Percentiles rank a stretch among this genome's conserved stretches.
These are phyloP conservation scores for Phytopythium delawarense DNA, from an alignment of 352 stramenopile species.

Conservation along the genomic window DNA sequence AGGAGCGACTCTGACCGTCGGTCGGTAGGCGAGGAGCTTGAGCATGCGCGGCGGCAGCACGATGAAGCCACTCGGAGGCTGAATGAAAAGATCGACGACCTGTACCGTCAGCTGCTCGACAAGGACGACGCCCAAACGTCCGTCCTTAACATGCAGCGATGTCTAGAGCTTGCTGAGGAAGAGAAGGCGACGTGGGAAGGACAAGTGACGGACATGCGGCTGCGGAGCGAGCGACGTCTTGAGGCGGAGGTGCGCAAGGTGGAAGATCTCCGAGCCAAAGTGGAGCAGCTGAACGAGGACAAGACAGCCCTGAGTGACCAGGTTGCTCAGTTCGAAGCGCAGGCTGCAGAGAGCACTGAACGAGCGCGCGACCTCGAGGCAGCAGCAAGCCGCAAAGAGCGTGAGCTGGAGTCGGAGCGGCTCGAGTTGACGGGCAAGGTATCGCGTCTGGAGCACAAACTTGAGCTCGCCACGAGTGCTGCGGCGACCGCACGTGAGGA, in stretches of 20 bases:
- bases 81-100: conserved; percentile 50
- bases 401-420: conserved; percentile 13
- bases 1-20: conserved; percentile 25
- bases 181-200: conserved; percentile 38
- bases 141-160: conserved; percentile 30
- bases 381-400: conserved; percentile 24
- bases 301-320: conserved; percentile 22
- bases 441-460: conserved; percentile 18
- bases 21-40: conserved; percentile 27
- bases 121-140: conserved; percentile 41
- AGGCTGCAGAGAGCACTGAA: conserved; percentile 18
- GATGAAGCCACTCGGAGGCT: conserved; percentile 20
- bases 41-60: conserved; percentile 21
- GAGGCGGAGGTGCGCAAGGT: conserved; percentile 37
- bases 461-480: conserved; percentile 22
- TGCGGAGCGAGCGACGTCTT: conserved; percentile 30
- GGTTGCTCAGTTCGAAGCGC: conserved; percentile 23
- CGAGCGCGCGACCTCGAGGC: conserved; percentile 18
- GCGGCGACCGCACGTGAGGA: conserved; percentile 33
- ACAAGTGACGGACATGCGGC: conserved; percentile 31
- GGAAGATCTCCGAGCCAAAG: conserved; percentile 27
- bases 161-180: conserved; percentile 32
- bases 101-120: conserved; percentile 44
- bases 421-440: conserved; percentile 16
- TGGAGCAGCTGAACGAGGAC: conserved; percentile 33